Evolutionary conservation across 495 filamentous ascomycete species (phyloP), one percentile per base, ranked within the genome.

Genomic region (Hyaloscypha variabilis): DNA sequence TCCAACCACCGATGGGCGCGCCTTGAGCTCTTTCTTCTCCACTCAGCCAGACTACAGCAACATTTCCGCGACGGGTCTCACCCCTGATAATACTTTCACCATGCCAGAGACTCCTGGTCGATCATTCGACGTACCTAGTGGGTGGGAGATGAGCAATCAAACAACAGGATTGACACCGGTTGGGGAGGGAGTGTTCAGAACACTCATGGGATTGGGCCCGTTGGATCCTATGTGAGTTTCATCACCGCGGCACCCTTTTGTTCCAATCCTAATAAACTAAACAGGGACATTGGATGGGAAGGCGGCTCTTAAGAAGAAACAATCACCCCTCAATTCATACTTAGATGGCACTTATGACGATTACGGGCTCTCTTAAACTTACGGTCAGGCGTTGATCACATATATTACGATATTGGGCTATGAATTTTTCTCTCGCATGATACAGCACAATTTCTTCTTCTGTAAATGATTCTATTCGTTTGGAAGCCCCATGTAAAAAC

Each of bases 91-190:
- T 76, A 6, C 71, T 73, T 62, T 67, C 53, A 72, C 21, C 65
- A 73, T 71, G 67, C 69, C 72, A 29, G 73, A 77, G 42, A 75
- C 74, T n/a, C 65, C 76, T 3, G 72, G 73, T 13, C 72, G 70
- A 30, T 73, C 69, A 1, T 83, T 78, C 60, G 71, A 73, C 26
- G 67, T 81, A 25, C 68, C 78, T 8, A 62, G 67, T 21, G 75
- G 76, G 14, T 83, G 78, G 81, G 68, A 70, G 28, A 72, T 74
- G 30, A 64, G 69, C 10, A 53, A 60, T 21, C 55, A 59, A 1
- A 73, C 64, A 26, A 64, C 63, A 36, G 81, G 75, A 8, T 79
- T 84, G 77, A 83, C 81, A 23, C 81, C 82, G 29, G 77, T 79
- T 2, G 76, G 76, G 4, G 78, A 84, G 26, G 79, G 81, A 0